Evolutionary conservation across 768 basidiomycete genomes (phyloP), one percentile per base, ranked within the genome.

Genomic region (Phylloporus rhodoxanthus): DNA sequence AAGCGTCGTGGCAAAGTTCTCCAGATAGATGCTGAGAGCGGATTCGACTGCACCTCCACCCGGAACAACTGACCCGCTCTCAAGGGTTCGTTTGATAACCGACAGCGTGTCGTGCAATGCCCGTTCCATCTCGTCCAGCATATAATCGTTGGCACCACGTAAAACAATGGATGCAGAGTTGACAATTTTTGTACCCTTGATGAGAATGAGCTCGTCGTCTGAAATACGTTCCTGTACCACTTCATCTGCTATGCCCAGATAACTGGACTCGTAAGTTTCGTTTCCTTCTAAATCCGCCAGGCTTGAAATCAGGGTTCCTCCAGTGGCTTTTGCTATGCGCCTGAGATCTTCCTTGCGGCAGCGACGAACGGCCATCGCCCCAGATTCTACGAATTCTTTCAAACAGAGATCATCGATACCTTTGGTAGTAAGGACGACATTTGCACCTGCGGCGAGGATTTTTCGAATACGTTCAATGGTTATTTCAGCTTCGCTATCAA

Each of bases 101-200:
- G 90, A 95, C 54, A 98, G 69, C 2, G 90, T 88, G 66, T 99
- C 96, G 65, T 99, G 95, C 58, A 98, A 68, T 0, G 91, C 87
- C 42, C 96, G 77, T 72, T 99, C 96, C 96, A 98, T 99, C 76
- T 99, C 96, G 67, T 99, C 96, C 59, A 98, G 73, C 89, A 97
- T 93, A 68, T 95, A 97, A 69, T 99, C 96, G 68, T 98, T 99
- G 25, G 96, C 96, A 39, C 96, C 96, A 47, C 96, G 81, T 51
- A 99, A 75, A 50, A 99, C 81, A 61, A 99, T 88, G 17, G 93
- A 96, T 13, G 87, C 77, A 20, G 92, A 94, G 72, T 73, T 93
- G 64, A 98, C 94, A 36, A 92, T 86, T 71, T 95, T 98, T 43
- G 94, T 98, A 3, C 96, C 96, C 74, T 97, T 99, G 74, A 98